Conservation (phyloP, 345 rosid genomes). For the Salix koriyanagi region DNA sequence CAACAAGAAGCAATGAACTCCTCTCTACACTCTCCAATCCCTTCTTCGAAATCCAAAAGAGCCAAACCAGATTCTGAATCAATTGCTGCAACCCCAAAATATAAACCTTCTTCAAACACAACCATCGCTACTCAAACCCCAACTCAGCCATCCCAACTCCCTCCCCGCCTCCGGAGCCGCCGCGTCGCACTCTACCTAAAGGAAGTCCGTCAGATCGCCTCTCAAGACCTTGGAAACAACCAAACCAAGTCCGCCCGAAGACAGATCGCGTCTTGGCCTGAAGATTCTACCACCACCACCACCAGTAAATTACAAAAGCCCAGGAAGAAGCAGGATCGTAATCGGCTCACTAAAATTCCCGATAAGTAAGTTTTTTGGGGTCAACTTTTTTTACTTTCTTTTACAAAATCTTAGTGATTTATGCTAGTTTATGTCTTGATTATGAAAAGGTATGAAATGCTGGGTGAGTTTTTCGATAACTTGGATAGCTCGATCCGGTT, state of each 20-base stretch:
- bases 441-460: conserved; percentile 48
- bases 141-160: conserved; percentile 10
- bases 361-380: conserved; percentile 11
- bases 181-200: conserved; percentile 16
- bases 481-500: conserved; percentile 56
- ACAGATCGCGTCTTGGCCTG: conserved; percentile 21
- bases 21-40: background rate
- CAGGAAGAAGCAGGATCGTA: background rate
- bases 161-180: conserved; percentile 26
- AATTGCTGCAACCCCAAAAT: conserved; percentile 10
- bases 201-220: conserved; percentile 18
- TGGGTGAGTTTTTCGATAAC: conserved; percentile 62
- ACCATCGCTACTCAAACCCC: conserved; percentile 22
- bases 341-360: conserved; percentile 11
- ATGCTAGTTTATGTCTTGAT: background rate
- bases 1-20: conserved; percentile 11
- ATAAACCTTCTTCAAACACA: background rate
- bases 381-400: background rate
- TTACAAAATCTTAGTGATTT: background rate
- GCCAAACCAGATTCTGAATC: background rate
- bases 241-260: conserved; percentile 19
- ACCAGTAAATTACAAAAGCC: background rate
- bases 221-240: background rate
- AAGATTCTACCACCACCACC: conserved; percentile 5
- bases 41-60: conserved; percentile 15